Conservation (phyloP, 345 rosid species). For the Litchi chinensis region DNA sequence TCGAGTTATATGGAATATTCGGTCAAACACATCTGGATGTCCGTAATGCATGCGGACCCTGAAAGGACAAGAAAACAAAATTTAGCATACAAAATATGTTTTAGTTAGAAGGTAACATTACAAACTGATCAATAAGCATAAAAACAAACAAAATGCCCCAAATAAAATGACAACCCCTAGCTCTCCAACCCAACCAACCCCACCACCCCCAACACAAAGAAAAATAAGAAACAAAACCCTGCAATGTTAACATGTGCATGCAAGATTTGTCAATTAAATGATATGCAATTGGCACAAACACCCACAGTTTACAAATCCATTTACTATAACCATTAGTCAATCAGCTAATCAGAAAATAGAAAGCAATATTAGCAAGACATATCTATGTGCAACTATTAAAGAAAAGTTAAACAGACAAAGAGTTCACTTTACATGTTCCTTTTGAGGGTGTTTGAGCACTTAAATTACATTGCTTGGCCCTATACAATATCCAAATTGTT, state of each 20-base stretch:
- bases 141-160: background rate
- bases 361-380: background rate
- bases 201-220: background rate
- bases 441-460: background rate
- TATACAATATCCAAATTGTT: background rate
- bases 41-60: slow-evolving; percentile 99
- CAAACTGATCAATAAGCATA: background rate
- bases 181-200: background rate
- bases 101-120: background rate
- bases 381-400: background rate
- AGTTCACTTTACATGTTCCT: background rate
- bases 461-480: background rate
- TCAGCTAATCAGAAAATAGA: background rate
- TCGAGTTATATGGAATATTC: slow-evolving; percentile 92
- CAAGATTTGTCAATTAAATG: background rate
- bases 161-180: background rate
- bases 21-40: slow-evolving; percentile 98
- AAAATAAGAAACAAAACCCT: background rate
- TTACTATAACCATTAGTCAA: background rate
- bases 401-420: background rate
- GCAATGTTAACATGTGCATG: background rate
- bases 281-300: background rate
- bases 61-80: slow-evolving; percentile 27
- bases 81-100: background rate
- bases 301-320: background rate